Base-by-base conservation (phyloP, 2,329 filamentous ascomycete species). In the Penicillium polonicum region DNA sequence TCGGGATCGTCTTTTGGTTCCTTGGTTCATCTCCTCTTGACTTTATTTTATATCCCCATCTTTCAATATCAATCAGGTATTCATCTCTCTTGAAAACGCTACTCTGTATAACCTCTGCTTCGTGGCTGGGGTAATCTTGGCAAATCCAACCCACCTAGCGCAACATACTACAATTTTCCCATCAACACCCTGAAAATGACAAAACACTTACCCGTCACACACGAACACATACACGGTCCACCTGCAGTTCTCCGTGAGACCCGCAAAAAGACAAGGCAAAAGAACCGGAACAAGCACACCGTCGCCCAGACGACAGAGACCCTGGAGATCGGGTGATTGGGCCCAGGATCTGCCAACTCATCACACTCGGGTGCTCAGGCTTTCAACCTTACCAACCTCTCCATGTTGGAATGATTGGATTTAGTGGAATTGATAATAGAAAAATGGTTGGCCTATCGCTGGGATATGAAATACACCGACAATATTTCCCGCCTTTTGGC, bases 291-390 rank as follows among this genome's bases (percentile, higher is more conserved):
- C 23, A 45, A 35, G 21, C n/a, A 53, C 44, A 45, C 38, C 57
- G 64, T 67, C 65, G 58, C 59, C 65, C 52, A 49, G 65, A 62
- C 63, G 65, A 67, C 63, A 44, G 23, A 44, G 17, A 50, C 48
- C 51, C 54, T 60, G 54, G 52, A 53, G 35, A 42, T 50, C 51
- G 57, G 33, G 27, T 55, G 59, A 67, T 67, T 65, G 63, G 65
- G 54, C 51, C 63, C 44, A 29, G 38, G 13, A 23, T 17, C 57
- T 66, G 65, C 65, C 65, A 65, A 49, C 62, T 60, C 64, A 63
- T 65, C 63, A 65, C 60, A 55, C 45, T 52, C 19, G 27, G 49
- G 52, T 49, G 43, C 48, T 56, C 39, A 13, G 31, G 23, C 54
- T 35, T 21, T 10, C 21, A 8, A 49, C 13, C 15, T 36, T 7